These are phyloP conservation scores for Hypholoma sublateritium DNA, from an alignment of 768 basidiomycete genomes.

Conservation along the genomic window DNA sequence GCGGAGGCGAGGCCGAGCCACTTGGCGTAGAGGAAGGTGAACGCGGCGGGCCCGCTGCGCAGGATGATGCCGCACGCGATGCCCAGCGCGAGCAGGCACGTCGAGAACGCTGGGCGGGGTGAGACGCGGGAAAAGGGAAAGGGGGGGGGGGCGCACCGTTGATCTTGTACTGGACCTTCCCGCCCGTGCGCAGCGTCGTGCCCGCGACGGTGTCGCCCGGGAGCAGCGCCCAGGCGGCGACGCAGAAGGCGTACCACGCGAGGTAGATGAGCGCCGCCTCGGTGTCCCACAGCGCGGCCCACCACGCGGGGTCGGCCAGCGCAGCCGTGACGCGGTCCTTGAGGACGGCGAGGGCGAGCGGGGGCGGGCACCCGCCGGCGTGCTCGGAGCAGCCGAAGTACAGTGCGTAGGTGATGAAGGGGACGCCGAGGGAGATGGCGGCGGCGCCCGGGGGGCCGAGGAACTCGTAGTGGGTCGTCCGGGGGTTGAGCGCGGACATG, in stretches of 20 bases:
- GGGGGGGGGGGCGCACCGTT: slow-evolving; percentile 63
- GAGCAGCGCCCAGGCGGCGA: slow-evolving; percentile 77
- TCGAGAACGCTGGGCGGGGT: slow-evolving; percentile 73
- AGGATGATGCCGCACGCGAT: slow-evolving; percentile 66
- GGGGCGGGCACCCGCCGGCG: slow-evolving; percentile 68
- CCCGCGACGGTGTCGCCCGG: slow-evolving; percentile 77
- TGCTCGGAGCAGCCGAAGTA: slow-evolving; percentile 78
- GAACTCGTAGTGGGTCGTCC: slow-evolving; percentile 77
- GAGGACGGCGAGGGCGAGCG: slow-evolving; percentile 32
- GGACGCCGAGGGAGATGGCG: slow-evolving; percentile 68
- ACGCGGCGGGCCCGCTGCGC: slow-evolving; percentile 72
- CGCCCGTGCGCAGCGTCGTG: slow-evolving; percentile 69
- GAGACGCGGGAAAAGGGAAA: slow-evolving; percentile 2
- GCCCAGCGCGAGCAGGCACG: slow-evolving; percentile 80
- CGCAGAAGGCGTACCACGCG: slow-evolving; percentile 89
- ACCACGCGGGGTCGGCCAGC: slow-evolving; percentile 55
- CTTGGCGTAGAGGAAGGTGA: slow-evolving; percentile 90
- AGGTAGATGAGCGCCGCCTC: slow-evolving; percentile 76
- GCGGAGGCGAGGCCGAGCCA: slow-evolving; percentile 90
- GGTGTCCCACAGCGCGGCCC: slow-evolving; percentile 80
- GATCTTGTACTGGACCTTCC: slow-evolving; percentile 84
- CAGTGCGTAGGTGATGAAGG: slow-evolving; percentile 68
- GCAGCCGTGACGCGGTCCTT: slow-evolving; percentile 44
- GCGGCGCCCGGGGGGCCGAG: slow-evolving; percentile 78
- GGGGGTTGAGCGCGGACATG: slow-evolving; percentile 54